These are phyloP conservation scores for Colletotrichum cuscutae DNA, from an alignment of 2,329 filamentous ascomycete species.

Conservation along the genomic window DNA sequence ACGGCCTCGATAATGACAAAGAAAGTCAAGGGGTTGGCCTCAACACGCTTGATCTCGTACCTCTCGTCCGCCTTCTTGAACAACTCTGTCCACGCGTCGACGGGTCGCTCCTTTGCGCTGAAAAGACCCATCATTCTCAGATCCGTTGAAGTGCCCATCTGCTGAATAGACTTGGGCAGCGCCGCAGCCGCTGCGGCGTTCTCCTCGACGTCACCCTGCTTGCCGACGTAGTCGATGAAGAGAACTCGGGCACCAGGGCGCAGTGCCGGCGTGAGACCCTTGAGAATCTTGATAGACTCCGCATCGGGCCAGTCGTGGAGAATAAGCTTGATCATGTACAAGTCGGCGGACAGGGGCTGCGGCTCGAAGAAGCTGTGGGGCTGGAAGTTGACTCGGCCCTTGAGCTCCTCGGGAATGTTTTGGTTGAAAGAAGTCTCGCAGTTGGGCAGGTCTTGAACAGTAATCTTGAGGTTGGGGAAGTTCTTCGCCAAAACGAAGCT, in stretches of 20 bases:
- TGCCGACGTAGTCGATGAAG: conserved; percentile 51
- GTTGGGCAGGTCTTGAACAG: conserved; percentile 57
- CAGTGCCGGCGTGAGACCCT: conserved; percentile 54
- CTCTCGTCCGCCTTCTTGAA: conserved; percentile 57
- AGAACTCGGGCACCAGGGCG: conserved; percentile 53
- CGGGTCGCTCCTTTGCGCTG: conserved; percentile 58
- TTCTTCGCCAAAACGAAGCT: conserved; percentile 51
- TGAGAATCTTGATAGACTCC: conserved; percentile 51
- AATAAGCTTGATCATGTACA: conserved; percentile 64
- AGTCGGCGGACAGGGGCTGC: conserved; percentile 52
- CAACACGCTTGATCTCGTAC: conserved; percentile 51
- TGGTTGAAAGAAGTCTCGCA: conserved; percentile 47
- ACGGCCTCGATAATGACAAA: conserved; percentile 50
- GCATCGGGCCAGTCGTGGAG: conserved; percentile 66
- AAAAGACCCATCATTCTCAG: conserved; percentile 61
- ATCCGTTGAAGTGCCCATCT: conserved; percentile 55
- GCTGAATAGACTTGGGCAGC: conserved; percentile 49
- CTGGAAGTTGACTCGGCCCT: conserved; percentile 46
- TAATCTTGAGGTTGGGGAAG: conserved; percentile 52
- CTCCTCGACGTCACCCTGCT: conserved; percentile 41
- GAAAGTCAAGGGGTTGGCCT: conserved; percentile 49
- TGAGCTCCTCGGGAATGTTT: conserved; percentile 47
- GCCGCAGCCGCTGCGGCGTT: conserved; percentile 35
- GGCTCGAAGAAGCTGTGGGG: conserved; percentile 52
- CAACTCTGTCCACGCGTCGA: conserved; percentile 56